phyloP scores from a whole-genome alignment of 164 flowering plant genomes.

The Hamamelis virginiana region DNA sequence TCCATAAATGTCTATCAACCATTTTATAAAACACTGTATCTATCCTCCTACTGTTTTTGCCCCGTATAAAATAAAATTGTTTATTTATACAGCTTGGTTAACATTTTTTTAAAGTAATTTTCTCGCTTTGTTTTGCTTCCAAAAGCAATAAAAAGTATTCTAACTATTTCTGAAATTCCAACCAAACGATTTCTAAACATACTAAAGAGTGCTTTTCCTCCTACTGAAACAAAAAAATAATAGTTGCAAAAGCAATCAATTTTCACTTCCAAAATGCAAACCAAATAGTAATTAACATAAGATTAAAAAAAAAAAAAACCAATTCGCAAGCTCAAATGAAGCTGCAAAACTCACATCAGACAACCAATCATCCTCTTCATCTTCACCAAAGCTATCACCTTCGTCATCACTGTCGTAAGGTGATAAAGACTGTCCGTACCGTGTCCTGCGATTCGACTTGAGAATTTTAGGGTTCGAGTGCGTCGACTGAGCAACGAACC shows the following conservation, averaged over 20 bases:
- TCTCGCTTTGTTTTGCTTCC: too few relatives aligned
- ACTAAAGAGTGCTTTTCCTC: background rate
- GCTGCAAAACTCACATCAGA: constrained; percentile 41
- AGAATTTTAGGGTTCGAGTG: constrained; percentile 77
- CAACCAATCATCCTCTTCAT: constrained; percentile 28
- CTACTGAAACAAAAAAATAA: background rate
- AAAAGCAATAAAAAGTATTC: too few relatives aligned
- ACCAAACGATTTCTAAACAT: background rate
- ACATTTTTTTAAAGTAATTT: too few relatives aligned
- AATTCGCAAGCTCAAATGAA: background rate
- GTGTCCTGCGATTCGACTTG: constrained; percentile 58
- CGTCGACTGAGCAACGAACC: constrained; percentile 41
- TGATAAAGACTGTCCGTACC: constrained; percentile 42
- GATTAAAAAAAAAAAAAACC: background rate
- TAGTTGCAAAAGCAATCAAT: background rate
- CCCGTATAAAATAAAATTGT: too few relatives aligned
- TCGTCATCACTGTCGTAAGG: constrained; percentile 54
- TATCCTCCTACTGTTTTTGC: too few relatives aligned
- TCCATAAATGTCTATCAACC: background rate
- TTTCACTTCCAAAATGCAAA: background rate
- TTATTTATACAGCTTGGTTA: too few relatives aligned
- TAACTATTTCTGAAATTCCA: too few relatives aligned
- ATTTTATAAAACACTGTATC: too few relatives aligned
- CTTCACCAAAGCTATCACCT: constrained; percentile 23
- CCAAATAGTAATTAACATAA: background rate